These are phyloP conservation scores for Cutaneotrichosporon spelunceum DNA, from an alignment of 1,284 basidiomycete genomes.

Conservation along the genomic window DNA sequence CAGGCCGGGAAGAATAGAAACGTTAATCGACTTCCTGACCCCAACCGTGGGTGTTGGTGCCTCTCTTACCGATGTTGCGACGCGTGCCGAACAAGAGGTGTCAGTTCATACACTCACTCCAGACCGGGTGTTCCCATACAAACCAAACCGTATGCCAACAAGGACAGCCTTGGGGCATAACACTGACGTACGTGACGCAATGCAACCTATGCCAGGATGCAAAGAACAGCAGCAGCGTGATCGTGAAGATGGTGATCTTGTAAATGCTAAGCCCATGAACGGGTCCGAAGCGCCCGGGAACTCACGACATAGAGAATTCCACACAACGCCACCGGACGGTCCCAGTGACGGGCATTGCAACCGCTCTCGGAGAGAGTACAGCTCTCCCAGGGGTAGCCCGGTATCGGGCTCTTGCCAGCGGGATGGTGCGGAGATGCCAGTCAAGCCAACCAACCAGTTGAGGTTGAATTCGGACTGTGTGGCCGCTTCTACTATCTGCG, in stretches of 20 bases:
- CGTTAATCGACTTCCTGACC: too few relatives aligned
- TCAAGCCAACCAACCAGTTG: too few relatives aligned
- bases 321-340: slow-evolving; percentile 44
- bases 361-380: slow-evolving; percentile 13
- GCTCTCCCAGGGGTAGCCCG: neutral
- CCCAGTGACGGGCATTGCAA: slow-evolving; percentile 42
- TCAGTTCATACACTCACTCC: too few relatives aligned
- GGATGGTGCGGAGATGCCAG: too few relatives aligned
- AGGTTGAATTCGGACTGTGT: too few relatives aligned
- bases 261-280: slow-evolving; percentile 32
- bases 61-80: too few relatives aligned
- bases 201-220: slow-evolving; percentile 46
- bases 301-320: slow-evolving; percentile 50
- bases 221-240: slow-evolving; percentile 46
- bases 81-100: slow-evolving; percentile 27
- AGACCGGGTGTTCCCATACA: slow-evolving; percentile 51
- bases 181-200: slow-evolving; percentile 47
- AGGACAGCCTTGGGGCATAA: slow-evolving; percentile 46
- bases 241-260: slow-evolving; percentile 48
- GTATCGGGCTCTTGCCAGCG: neutral
- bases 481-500: too few relatives aligned
- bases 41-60: too few relatives aligned
- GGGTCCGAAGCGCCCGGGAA: slow-evolving; percentile 7
- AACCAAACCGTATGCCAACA: slow-evolving; percentile 51
- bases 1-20: too few relatives aligned